phyloP scores from a whole-genome alignment of 129 eudicot species.

The Centella asiatica region DNA sequence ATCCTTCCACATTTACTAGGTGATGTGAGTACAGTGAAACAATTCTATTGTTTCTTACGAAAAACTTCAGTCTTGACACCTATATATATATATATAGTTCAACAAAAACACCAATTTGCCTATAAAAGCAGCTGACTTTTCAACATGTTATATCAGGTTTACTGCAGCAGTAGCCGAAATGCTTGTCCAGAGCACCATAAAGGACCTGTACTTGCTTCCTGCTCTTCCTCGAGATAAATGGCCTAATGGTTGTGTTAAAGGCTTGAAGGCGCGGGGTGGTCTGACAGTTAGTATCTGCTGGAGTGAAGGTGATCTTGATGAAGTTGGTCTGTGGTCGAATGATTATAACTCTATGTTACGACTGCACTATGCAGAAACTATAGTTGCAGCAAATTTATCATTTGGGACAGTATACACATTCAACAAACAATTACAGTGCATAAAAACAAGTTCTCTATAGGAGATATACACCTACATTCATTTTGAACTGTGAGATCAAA shows the following conservation, averaged over 20 bases:
- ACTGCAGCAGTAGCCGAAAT: conserved; percentile 85
- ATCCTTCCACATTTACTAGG: no score
- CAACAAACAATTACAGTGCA: conserved; percentile 44
- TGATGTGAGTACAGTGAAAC: no score
- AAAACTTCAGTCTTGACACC: no score
- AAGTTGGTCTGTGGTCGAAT: conserved; percentile 63
- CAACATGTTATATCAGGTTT: conserved; percentile 33
- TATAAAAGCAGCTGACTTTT: conserved; percentile 2
- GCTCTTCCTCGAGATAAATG: conserved; percentile 86
- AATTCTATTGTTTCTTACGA: no score
- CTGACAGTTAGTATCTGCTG: conserved; percentile 64
- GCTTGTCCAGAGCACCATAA: conserved; percentile 77
- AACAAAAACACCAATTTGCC: not conserved
- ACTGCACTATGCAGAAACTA: conserved; percentile 54
- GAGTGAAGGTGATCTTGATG: conserved; percentile 68
- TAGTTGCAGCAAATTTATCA: conserved; percentile 31
- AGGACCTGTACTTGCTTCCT: conserved; percentile 75
- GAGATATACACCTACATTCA: not conserved
- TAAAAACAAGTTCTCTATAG: conserved; percentile 26
- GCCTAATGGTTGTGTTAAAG: conserved; percentile 73
- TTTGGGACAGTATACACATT: conserved; percentile 62
- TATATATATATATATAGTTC: not conserved
- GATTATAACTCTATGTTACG: conserved; percentile 15
- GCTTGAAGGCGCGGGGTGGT: conserved; percentile 81
- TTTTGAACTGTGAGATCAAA: conserved; percentile 1